Evolutionary conservation across 164 flowering plant genomes (phyloP).

Genomic region (Piper longum): DNA sequence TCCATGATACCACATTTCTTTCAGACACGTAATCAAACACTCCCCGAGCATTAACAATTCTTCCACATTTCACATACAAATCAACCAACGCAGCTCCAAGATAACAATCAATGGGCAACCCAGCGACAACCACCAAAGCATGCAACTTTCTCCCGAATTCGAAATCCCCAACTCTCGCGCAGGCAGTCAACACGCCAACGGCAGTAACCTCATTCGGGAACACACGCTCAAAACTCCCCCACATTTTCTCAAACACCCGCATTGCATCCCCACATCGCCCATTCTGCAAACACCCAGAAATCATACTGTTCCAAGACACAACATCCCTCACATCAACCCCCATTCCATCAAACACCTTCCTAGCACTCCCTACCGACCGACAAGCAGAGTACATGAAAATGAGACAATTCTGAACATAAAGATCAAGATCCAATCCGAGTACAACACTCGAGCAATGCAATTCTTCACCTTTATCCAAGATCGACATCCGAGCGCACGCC

Average conservation of each 20-base stretch:
- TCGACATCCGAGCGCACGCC: slow-evolving; percentile 10
- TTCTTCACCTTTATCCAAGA: slow-evolving; percentile 10
- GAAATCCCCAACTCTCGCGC: slow-evolving; percentile 12
- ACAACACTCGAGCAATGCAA: slow-evolving; percentile 10
- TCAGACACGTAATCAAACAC: slow-evolving; percentile 15
- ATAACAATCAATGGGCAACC: slow-evolving; percentile 12
- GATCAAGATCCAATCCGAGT: slow-evolving; percentile 16
- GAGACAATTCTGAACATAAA: slow-evolving; percentile 21
- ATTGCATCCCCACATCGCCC: slow-evolving; percentile 9
- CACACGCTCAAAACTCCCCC: background rate
- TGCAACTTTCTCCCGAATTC: slow-evolving; percentile 19
- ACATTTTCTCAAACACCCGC: slow-evolving; percentile 12
- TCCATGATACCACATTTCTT: slow-evolving; percentile 22
- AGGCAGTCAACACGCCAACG: slow-evolving; percentile 16
- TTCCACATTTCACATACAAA: slow-evolving; percentile 21
- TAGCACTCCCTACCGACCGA: slow-evolving; percentile 9
- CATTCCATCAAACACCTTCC: slow-evolving; percentile 13
- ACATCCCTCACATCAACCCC: slow-evolving; percentile 14
- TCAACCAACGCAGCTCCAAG: slow-evolving; percentile 17
- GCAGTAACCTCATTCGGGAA: slow-evolving; percentile 17
- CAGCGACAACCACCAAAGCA: slow-evolving; percentile 9
- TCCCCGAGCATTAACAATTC: slow-evolving; percentile 8
- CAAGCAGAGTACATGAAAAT: slow-evolving; percentile 15
- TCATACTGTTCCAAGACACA: slow-evolving; percentile 25
- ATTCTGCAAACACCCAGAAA: slow-evolving; percentile 18